A percentile compares a stretch with the other conserved stretches of the same genome.
Evolutionary conservation across 805 yeast species (phyloP).

Genomic region (Starmerella floricola): DNA sequence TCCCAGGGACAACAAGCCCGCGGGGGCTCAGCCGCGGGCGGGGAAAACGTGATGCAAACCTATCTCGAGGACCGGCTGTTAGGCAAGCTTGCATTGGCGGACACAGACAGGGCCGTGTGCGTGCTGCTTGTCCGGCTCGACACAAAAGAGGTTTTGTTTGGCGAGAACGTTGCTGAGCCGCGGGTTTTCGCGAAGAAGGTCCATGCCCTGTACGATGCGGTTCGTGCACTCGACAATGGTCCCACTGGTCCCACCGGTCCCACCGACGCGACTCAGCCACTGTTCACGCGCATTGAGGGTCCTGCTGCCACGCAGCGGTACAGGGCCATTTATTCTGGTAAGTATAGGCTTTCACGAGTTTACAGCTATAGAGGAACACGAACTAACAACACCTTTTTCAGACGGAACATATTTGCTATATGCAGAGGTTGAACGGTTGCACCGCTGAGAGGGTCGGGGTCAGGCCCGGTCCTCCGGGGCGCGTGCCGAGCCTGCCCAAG

Average conservation of each 20-base stretch:
- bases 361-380: no score
- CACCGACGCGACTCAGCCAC: conserved; percentile 1
- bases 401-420: conserved; percentile 13
- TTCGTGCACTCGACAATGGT: conserved; percentile 1
- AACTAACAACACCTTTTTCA: no score
- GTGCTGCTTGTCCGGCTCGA: conserved; percentile 10
- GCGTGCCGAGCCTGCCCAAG: no score
- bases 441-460: no score
- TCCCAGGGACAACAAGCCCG: no score
- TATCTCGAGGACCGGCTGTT: conserved; percentile 10
- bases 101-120: conserved; percentile 2
- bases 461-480: no score
- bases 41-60: no score
- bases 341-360: conserved; percentile 4
- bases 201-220: conserved; percentile 3
- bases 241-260: no score
- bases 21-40: no score
- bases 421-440: conserved; percentile 10
- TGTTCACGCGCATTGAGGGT: conserved; percentile 8
- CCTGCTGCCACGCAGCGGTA: neutral
- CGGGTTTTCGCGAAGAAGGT: conserved; percentile 7
- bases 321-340: conserved; percentile 19
- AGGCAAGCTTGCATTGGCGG: conserved; percentile 15
- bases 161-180: conserved; percentile 23
- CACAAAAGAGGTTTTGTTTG: conserved; percentile 8